Evolutionary conservation across 2,329 filamentous ascomycete species (phyloP).

Genomic region (Arthrobotrys entomopaga): DNA sequence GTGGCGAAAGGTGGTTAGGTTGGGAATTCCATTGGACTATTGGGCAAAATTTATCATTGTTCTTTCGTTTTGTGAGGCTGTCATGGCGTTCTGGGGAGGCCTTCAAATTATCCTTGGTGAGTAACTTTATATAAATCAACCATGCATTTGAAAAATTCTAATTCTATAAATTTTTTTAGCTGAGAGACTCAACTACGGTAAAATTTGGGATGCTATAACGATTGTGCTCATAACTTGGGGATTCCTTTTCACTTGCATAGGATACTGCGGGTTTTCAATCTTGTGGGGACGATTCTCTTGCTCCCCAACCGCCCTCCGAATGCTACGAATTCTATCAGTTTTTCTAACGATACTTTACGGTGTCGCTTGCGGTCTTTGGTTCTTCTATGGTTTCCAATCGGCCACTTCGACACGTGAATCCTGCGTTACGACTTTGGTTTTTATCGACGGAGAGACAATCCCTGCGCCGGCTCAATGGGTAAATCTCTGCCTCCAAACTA

Average conservation of each 20-base stretch:
- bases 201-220: slow-evolving; percentile 41
- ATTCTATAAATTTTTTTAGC: slow-evolving; percentile 14
- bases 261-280: slow-evolving; percentile 46
- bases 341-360: slow-evolving; percentile 47
- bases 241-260: slow-evolving; percentile 19
- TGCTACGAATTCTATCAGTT: slow-evolving; percentile 30
- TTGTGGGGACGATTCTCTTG: slow-evolving; percentile 46
- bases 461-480: slow-evolving; percentile 46
- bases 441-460: slow-evolving; percentile 45
- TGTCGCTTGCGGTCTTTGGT: slow-evolving; percentile 40
- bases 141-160: neutral
- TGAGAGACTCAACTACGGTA: slow-evolving; percentile 44
- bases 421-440: slow-evolving; percentile 44
- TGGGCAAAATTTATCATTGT: slow-evolving; percentile 49
- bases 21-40: slow-evolving; percentile 37
- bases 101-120: slow-evolving; percentile 51
- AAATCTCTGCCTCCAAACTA: slow-evolving; percentile 37
- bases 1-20: slow-evolving; percentile 37
- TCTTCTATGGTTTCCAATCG: slow-evolving; percentile 49
- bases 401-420: slow-evolving; percentile 37
- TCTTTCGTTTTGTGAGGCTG: slow-evolving; percentile 47
- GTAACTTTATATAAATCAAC: slow-evolving; percentile 2
- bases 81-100: slow-evolving; percentile 52
- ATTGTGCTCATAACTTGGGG: slow-evolving; percentile 36
- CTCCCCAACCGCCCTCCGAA: slow-evolving; percentile 35